Evolutionary conservation across 2,329 filamentous ascomycete species (phyloP), one percentile per base, ranked within the genome.

Genomic region (Microdochium nivale): DNA sequence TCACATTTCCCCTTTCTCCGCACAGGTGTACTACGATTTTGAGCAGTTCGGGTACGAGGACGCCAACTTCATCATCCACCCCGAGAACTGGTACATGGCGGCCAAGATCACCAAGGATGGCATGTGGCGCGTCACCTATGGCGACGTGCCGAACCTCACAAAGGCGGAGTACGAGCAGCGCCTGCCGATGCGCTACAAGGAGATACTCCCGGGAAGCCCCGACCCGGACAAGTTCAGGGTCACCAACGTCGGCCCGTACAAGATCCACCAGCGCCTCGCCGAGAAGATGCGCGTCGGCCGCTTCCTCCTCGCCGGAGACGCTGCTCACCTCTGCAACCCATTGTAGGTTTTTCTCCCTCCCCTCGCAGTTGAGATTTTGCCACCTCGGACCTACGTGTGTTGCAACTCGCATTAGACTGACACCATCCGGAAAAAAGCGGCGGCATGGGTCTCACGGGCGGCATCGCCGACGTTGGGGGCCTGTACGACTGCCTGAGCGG

Each of bases 91-190:
- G 64, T 74, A 73, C 59, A 77, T 80, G 71, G 73, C 73, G 8
- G 76, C 76, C 0, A 71, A 69, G 40, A 74, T 78, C 52, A 73
- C 70, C 19, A 68, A 64, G 3, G 73, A 77, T 52, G 75, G 74
- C 0, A 59, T 80, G 5, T 78, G 74, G 67, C 71, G 76, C 21
- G 73, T 81, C 24, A 74, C 76, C 0, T 80, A 80, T 54, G 75
- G 74, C 33, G 76, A 80, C 56, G 62, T 66, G 1, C 66, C 65
- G 0, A 67, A 65, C 2, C 65, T 78, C 14, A 68, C 65, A 0
- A 63, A 57, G 10, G 73, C 76, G 33, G 67, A 79, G 59, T 64
- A 73, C 43, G 57, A 68, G 24, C 67, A 66, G 37, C 67, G 71
- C 19, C 74, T 72, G 54, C 74, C 72, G 5, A 61, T 58, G 53